A percentile compares a stretch with the other conserved stretches of the same genome.
phyloP scores from a whole-genome alignment of 2,329 filamentous ascomycete genomes.

The Alternaria burnsii region DNA sequence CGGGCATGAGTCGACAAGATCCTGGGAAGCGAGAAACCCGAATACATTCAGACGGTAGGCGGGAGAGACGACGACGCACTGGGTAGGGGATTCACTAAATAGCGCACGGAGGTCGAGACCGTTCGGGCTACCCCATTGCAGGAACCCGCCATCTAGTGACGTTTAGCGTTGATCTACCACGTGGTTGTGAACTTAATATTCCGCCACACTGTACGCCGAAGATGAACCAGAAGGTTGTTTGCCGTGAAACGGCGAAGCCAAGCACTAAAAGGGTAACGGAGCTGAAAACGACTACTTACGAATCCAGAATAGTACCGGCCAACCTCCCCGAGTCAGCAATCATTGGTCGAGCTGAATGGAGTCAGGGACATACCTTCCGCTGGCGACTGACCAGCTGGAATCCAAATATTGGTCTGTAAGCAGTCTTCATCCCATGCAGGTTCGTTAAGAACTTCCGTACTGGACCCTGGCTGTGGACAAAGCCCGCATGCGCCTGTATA shows the following conservation, averaged over 20 bases:
- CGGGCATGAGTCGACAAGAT: slow-evolving; percentile 53
- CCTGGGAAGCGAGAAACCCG: slow-evolving; percentile 63
- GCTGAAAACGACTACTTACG: slow-evolving; percentile 50
- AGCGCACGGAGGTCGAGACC: slow-evolving; percentile 56
- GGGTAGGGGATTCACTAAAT: slow-evolving; percentile 57
- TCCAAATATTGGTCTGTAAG: slow-evolving; percentile 64
- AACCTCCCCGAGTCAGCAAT: slow-evolving; percentile 50
- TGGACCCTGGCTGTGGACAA: slow-evolving; percentile 60
- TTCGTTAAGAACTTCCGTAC: slow-evolving; percentile 29
- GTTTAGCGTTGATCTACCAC: slow-evolving; percentile 10
- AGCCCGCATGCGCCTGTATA: slow-evolving; percentile 54
- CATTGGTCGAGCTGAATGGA: not conserved
- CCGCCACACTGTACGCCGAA: not conserved
- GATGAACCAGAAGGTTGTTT: not conserved
- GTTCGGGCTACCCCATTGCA: slow-evolving; percentile 65
- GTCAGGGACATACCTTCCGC: slow-evolving; percentile 36
- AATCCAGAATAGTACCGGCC: slow-evolving; percentile 67
- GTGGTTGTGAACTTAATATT: slow-evolving; percentile 1
- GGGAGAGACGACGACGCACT: slow-evolving; percentile 62
- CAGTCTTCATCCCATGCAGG: slow-evolving; percentile 62
- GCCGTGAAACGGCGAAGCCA: slow-evolving; percentile 8
- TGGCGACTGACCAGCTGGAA: slow-evolving; percentile 58
- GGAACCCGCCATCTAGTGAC: slow-evolving; percentile 62
- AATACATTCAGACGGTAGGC: slow-evolving; percentile 66
- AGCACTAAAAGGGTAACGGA: not conserved